Evolutionary conservation across 2,329 filamentous ascomycete genomes (phyloP), one percentile per base, ranked within the genome.

Genomic region (Fusarium denticulatum): DNA sequence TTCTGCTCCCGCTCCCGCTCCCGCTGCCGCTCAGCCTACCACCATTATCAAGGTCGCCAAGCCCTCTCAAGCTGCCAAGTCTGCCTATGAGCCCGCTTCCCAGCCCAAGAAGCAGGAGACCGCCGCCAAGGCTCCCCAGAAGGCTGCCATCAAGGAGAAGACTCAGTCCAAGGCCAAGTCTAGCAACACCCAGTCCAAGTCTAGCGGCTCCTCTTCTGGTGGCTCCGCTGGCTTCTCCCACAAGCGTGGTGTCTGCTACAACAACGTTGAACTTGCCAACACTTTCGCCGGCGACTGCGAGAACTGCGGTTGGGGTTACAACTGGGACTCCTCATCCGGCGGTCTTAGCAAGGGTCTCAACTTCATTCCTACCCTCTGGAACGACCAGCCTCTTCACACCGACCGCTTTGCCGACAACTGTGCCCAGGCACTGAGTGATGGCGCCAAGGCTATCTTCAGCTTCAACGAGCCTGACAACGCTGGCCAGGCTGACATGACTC

Each of bases 401-500:
- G 62, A 75, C 60, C 79, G 78, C 76, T 94, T 91, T 90, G 74
- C 78, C 37, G 50, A 68, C 20, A 85, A 87, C 70, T 90, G 86
- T 50, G 79, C 86, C 60, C 79, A 81, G 22, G 88, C 89, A 69
- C 86, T 93, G 69, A 75, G 80, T 57, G 79, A 80, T 18, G 91
- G 91, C 63, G 83, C 87, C 73, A 87, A 85, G 71, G 85, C 86
- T 76, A 81, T 93, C 62, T 86, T 93, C 78, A 86, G 87, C 80
- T 93, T 93, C 88, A 94, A 94, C 86, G 92, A 94, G 86, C 90
- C 90, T 50, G 92, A 94, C 81, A 86, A 87, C 71, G 74, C 75
- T 18, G 79, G 79, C n/a, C 91, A 93, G 83, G 84, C 89, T 76
- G 88, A 91, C 84, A 79, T 92, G 79, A 80, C 81, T 30, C 83